Percentiles rank a stretch among this genome's conserved stretches.
Evolutionary conservation across 106 monocot species (phyloP).

Genomic region (Phalaenopsis equestris): DNA sequence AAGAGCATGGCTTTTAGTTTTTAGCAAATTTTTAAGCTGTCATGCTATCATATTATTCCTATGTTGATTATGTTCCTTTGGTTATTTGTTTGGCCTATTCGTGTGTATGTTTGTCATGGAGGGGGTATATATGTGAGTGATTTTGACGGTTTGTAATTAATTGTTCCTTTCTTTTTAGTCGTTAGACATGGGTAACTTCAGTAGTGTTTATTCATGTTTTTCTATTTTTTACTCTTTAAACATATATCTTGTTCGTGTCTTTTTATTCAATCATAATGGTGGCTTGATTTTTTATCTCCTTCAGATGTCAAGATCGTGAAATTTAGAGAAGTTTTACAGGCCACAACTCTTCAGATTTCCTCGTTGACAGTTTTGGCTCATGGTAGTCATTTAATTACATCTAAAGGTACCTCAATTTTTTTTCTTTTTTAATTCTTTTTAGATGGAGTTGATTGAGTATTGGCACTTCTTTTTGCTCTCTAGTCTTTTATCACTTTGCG

Average conservation of each 20-base stretch:
- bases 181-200: background rate
- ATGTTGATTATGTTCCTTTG: too few species aligned
- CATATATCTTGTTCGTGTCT: background rate
- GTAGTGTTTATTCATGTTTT: background rate
- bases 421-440: background rate
- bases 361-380: conserved; percentile 21
- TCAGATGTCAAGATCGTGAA: conserved; percentile 41
- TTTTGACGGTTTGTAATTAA: background rate
- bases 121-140: background rate
- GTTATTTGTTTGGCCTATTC: too few species aligned
- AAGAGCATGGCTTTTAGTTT: too few species aligned
- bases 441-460: background rate
- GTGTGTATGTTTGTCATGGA: background rate
- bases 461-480: too few species aligned
- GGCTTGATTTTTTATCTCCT: background rate
- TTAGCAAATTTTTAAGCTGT: too few species aligned
- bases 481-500: background rate
- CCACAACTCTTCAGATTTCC: conserved; percentile 32
- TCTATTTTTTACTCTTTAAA: background rate
- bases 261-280: background rate
- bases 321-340: conserved; percentile 35
- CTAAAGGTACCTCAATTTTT: conserved; percentile 23
- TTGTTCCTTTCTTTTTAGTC: background rate
- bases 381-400: conserved; percentile 11
- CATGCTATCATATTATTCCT: too few species aligned